These are phyloP conservation scores for Penicillium brasilianum DNA, from an alignment of 2,329 filamentous ascomycete genomes.

Conservation along the genomic window DNA sequence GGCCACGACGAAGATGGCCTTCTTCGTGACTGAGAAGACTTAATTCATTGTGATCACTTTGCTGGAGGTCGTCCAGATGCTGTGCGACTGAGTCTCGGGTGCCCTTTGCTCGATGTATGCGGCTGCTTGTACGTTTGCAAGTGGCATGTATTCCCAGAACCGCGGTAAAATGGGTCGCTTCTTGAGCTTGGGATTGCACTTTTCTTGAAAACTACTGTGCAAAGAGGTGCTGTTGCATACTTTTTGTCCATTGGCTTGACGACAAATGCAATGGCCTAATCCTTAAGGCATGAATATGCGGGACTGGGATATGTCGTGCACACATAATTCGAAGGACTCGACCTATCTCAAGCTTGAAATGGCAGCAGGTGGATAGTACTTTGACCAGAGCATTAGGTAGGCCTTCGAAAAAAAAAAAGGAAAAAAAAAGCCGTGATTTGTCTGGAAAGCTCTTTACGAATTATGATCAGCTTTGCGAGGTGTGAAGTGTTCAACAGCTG, in stretches of 20 bases:
- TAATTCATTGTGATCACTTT: constrained; percentile 36
- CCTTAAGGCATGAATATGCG: too few relatives aligned
- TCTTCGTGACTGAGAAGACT: constrained; percentile 37
- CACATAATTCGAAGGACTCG: too few relatives aligned
- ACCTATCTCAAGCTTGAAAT: too few relatives aligned
- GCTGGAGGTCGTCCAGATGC: constrained; percentile 37
- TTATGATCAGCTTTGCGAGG: too few relatives aligned
- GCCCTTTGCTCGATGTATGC: constrained; percentile 32
- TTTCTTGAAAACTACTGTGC: constrained; percentile 29
- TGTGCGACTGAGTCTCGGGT: constrained; percentile 13
- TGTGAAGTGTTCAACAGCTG: too few relatives aligned
- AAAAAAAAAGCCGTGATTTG: too few relatives aligned
- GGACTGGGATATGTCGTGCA: too few relatives aligned
- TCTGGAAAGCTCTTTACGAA: too few relatives aligned
- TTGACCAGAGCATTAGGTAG: too few relatives aligned
- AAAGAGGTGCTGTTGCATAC: constrained; percentile 36
- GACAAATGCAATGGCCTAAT: not conserved
- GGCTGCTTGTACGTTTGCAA: constrained; percentile 39
- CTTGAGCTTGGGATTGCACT: not conserved
- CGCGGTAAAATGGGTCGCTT: constrained; percentile 1
- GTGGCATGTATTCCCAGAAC: constrained; percentile 38
- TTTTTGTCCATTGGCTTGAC: constrained; percentile 34
- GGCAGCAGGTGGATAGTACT: too few relatives aligned
- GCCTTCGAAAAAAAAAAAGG: too few relatives aligned
- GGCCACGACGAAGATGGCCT: constrained; percentile 28